phyloP scores from a whole-genome alignment of 192 early-diverging fungal species.

The Entomortierella beljakovae region DNA sequence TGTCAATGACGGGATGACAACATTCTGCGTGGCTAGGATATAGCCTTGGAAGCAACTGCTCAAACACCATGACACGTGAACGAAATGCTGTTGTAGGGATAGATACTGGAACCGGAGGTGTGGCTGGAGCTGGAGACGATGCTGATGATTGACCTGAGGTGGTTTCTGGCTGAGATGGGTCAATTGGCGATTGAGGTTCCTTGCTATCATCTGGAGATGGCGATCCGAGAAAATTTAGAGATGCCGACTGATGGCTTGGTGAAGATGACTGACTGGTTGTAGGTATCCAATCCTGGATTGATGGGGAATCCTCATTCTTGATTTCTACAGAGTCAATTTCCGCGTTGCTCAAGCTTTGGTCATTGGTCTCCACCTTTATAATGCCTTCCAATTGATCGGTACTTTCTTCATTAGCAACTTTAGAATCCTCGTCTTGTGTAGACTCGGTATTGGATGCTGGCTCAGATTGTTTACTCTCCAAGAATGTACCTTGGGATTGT shows the following conservation, averaged over 20 bases:
- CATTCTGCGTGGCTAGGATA: constrained; percentile 58
- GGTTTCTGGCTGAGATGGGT: constrained; percentile 1
- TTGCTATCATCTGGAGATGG: constrained; percentile 11
- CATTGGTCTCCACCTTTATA: constrained; percentile 31
- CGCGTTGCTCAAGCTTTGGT: constrained; percentile 12
- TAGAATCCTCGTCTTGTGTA: not conserved
- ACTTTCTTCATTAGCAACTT: not conserved
- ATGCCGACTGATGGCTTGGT: no score
- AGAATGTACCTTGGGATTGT: not conserved
- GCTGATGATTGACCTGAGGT: not conserved
- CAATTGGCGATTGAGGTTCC: constrained; percentile 16
- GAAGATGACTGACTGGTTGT: no score
- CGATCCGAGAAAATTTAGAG: constrained; percentile 26
- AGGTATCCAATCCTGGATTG: constrained; percentile 18
- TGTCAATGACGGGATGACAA: constrained; percentile 53
- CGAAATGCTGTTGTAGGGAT: constrained; percentile 69
- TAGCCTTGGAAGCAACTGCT: constrained; percentile 73
- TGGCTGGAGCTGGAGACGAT: not conserved
- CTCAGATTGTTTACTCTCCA: constrained; percentile 6
- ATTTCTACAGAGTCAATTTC: constrained; percentile 17
- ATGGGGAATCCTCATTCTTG: constrained; percentile 42
- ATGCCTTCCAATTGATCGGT: not conserved
- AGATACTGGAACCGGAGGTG: constrained; percentile 26
- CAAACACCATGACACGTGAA: constrained; percentile 79
- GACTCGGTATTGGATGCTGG: constrained; percentile 10